These are phyloP conservation scores for Nelumbo lutea DNA, from an alignment of 164 flowering plant genomes.

Conservation along the genomic window DNA sequence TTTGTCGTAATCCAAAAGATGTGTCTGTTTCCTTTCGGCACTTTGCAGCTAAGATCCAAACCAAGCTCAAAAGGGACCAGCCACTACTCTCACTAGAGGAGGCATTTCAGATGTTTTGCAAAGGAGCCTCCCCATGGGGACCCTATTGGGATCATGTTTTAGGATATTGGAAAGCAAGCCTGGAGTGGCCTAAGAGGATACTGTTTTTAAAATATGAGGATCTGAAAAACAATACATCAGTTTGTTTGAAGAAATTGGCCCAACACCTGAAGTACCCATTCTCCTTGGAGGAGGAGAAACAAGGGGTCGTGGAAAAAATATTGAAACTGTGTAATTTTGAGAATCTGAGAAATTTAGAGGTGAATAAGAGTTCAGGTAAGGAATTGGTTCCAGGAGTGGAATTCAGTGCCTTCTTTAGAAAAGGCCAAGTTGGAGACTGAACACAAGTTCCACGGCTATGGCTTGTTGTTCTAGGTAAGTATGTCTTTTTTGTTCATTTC, in stretches of 20 bases:
- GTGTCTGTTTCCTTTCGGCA: constrained; percentile 18
- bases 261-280: constrained; percentile 11
- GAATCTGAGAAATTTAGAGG: constrained; percentile 7
- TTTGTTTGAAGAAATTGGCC: constrained; percentile 7
- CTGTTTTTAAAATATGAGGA: constrained; percentile 22
- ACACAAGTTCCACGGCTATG: constrained; percentile 2
- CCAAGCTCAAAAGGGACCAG: neutral
- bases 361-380: constrained; percentile 4
- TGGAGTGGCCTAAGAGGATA: constrained; percentile 10
- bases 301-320: constrained; percentile 6
- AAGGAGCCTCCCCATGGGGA: constrained; percentile 16
- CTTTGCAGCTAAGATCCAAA: neutral
- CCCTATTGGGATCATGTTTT: constrained; percentile 20
- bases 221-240: neutral
- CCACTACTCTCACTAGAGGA: neutral
- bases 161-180: constrained; percentile 16
- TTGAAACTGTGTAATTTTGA: constrained; percentile 9
- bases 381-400: neutral
- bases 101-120: constrained; percentile 12
- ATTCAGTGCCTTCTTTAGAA: neutral
- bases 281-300: constrained; percentile 8
- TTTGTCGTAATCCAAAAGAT: constrained; percentile 22
- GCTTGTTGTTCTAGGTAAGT: neutral
- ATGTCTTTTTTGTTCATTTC: too few species aligned
- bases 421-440: constrained; percentile 6